phyloP scores from a whole-genome alignment of 257 asterid genomes.

The Anisodus tanguticus region DNA sequence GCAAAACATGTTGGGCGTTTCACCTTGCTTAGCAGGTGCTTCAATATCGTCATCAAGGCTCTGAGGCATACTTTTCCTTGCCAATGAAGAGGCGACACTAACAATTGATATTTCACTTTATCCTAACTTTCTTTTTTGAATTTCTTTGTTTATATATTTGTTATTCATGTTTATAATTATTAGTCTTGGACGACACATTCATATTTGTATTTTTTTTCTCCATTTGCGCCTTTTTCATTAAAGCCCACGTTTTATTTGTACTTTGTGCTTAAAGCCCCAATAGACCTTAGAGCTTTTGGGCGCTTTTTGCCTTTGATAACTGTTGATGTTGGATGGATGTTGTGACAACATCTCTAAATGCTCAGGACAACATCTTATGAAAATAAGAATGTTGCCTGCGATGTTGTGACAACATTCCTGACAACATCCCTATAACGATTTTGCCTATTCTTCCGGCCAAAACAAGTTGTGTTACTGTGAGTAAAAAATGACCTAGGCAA shows the following conservation, averaged over 20 bases:
- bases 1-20: not conserved
- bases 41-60: not conserved
- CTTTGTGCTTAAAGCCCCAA: not conserved
- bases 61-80: not conserved
- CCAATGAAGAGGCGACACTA: not conserved
- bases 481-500: no score
- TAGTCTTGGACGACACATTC: not conserved
- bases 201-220: not conserved
- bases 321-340: no score
- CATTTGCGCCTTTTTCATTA: not conserved
- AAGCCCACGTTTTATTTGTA: no score
- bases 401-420: no score
- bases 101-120: not conserved
- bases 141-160: not conserved
- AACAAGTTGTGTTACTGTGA: no score
- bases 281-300: not conserved
- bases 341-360: no score
- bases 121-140: not conserved
- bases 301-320: not conserved
- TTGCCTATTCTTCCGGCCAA: no score
- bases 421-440: no score
- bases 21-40: not conserved
- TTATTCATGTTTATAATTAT: not conserved
- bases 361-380: no score
- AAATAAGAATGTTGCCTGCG: no score